Evolutionary conservation across 805 yeast genomes (phyloP).

Genomic region (Diddensiella transvaalensis): DNA sequence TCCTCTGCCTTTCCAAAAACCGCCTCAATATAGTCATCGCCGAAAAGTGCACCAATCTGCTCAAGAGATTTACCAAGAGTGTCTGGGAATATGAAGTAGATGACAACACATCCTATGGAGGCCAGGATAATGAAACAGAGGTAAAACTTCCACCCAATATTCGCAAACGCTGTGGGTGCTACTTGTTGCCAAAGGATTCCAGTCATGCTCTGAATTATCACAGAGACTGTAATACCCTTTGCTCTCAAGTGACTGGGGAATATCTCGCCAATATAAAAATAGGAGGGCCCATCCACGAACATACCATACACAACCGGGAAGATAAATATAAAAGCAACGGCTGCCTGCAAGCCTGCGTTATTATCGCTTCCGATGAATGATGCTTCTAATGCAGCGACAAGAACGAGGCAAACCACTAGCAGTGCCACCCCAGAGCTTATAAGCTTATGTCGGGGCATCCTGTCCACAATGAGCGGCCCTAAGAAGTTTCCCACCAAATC

Average conservation of each 20-base stretch:
- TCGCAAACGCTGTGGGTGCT: slow-evolving; percentile 42
- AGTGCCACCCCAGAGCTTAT: background rate
- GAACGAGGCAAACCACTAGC: background rate
- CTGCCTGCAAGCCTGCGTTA: background rate
- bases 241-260: slow-evolving; percentile 7
- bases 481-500: background rate
- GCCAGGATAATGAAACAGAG: slow-evolving; percentile 34
- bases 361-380: background rate
- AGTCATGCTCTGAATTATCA: background rate
- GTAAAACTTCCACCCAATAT: slow-evolving; percentile 41
- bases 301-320: background rate
- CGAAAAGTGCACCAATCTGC: slow-evolving; percentile 32
- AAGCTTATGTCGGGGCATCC: background rate
- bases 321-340: slow-evolving; percentile 1
- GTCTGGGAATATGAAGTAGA: slow-evolving; percentile 42
- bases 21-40: background rate
- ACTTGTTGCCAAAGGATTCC: slow-evolving; percentile 20
- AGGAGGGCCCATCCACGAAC: slow-evolving; percentile 1
- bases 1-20: background rate
- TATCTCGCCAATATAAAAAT: slow-evolving; percentile 5
- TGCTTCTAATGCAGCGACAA: background rate
- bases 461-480: background rate
- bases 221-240: slow-evolving; percentile 2
- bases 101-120: slow-evolving; percentile 26
- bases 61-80: slow-evolving; percentile 52